Base-by-base conservation (phyloP, 108 stramenopile species). In the Cyclostephanos invisitatus region DNA sequence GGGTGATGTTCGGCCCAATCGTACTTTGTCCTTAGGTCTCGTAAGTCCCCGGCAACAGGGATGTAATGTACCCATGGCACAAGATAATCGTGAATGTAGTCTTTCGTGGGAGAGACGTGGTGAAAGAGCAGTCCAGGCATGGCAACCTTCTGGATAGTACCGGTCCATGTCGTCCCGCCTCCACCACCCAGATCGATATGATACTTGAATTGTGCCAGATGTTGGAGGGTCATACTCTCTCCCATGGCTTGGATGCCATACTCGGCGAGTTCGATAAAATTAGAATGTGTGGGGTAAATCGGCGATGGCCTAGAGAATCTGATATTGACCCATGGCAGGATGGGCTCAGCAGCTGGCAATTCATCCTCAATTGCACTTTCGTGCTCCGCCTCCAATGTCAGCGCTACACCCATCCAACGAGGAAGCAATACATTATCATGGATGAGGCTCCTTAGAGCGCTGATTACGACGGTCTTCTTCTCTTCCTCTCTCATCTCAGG, bases 251-350 rank as follows among this genome's bases (percentile, higher is more conserved):
- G 20, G 57, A 81, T 74, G 37, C 73, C 80, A n/a, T 57, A 17
- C 22, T 21, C 18, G 68, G 74, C 46, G 20, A 70, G 54, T 21
- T 18, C 12, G 1, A 11, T 53, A 27, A 59, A 71, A 0, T 47
- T 44, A 27, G 46, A 38, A 25, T 70, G 47, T 29, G 50, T 20
- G 8, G 40, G 15, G 0, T 65, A 65, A 27, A 58, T 32, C 14
- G 62, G 60, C n/a, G n/a, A n/a, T n/a, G n/a, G n/a, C n/a, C 68
- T 70, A 1, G 86, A 76, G 78, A 89, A 89, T 63, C 87, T 85
- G 35, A 86, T 74, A 62, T 89, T 78, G 21, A 67, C 64, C 80
- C 80, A 81, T 0, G 80, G 80, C 20, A 80, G 51, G 11, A 47
- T n/a, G n/a, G 40, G n/a, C 20, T 63, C 50, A 59, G 67, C 58